Percentiles rank a stretch among this genome's conserved stretches.
These are phyloP conservation scores for Pneumocystis sp. DNA, from an alignment of 1,139 yeast species.

Conservation along the genomic window DNA sequence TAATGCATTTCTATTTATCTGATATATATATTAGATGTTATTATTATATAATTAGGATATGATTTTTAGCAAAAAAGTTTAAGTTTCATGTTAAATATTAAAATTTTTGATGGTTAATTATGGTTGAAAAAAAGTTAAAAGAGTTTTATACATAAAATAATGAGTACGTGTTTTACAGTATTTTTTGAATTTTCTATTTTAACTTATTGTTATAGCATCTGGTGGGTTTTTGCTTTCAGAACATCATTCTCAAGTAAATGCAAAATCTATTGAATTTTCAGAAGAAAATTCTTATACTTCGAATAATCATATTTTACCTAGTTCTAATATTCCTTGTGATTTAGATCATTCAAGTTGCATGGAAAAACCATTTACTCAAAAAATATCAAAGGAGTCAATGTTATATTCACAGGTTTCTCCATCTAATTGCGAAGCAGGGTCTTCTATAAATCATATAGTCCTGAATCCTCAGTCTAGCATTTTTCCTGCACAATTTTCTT, in stretches of 20 bases:
- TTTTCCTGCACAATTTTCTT: background rate
- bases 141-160: background rate
- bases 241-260: background rate
- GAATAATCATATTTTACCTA: background rate
- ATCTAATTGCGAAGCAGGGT: background rate
- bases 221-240: background rate
- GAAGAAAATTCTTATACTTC: background rate
- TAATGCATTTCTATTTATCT: background rate
- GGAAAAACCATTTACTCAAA: background rate
- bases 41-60: background rate
- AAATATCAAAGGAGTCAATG: background rate
- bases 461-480: background rate
- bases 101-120: background rate
- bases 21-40: background rate
- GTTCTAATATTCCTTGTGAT: background rate
- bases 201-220: background rate
- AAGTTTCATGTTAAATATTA: background rate
- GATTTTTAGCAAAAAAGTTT: background rate
- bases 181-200: background rate
- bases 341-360: background rate
- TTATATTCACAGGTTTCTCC: background rate
- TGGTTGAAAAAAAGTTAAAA: background rate
- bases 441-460: background rate
- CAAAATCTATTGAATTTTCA: background rate
- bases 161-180: background rate